Conservation (phyloP, 768 basidiomycete genomes). For the Boletus eberwhitei region DNA sequence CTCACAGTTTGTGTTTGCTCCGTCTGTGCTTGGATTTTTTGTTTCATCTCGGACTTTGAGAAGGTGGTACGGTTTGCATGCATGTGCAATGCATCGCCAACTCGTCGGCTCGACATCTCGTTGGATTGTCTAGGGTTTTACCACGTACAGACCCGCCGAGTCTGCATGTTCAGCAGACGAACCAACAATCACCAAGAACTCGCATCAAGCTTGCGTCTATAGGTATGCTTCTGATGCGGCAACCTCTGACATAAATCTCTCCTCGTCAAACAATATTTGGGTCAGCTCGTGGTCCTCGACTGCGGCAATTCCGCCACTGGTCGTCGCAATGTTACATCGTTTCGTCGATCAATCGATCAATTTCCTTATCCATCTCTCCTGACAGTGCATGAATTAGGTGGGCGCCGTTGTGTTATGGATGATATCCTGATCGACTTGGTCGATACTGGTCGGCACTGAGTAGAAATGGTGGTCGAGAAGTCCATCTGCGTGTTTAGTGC, state of each 20-base stretch:
- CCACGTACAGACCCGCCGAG: neutral
- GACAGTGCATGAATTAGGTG: no score
- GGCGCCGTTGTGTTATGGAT: no score
- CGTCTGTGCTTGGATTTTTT: neutral
- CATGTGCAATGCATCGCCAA: neutral
- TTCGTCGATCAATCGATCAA: neutral
- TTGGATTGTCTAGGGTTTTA: conserved; percentile 3
- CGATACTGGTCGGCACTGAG: no score
- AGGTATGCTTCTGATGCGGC: neutral
- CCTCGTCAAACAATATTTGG: neutral
- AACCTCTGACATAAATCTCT: neutral
- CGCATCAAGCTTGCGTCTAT: neutral
- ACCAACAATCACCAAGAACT: neutral
- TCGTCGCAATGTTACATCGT: neutral
- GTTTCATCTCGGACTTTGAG: neutral
- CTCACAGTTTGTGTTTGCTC: neutral
- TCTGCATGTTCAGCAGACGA: neutral
- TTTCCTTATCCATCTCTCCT: neutral
- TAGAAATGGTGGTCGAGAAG: no score
- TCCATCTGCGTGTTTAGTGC: neutral
- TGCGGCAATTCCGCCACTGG: conserved; percentile 2
- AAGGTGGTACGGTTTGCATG: neutral
- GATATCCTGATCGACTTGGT: no score
- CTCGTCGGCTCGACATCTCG: neutral
- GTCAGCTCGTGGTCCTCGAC: neutral